Conservation (phyloP, 129 eudicot species). For the Flaveria linearis region DNA sequence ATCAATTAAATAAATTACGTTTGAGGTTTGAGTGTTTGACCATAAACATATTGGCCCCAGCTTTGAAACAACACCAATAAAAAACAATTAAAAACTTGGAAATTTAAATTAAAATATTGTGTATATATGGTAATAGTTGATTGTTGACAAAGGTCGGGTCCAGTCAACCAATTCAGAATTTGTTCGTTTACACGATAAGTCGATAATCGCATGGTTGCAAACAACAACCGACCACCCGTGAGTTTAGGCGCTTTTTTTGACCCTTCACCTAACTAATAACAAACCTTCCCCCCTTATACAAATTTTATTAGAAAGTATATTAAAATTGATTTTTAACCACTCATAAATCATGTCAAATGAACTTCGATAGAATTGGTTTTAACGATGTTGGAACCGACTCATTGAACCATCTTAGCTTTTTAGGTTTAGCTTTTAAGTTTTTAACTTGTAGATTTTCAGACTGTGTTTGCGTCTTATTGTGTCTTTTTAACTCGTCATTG, state of each 20-base stretch:
- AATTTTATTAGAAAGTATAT: too few relatives aligned
- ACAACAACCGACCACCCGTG: conserved; percentile 31
- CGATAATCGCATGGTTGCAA: conserved; percentile 28
- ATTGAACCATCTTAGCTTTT: too few relatives aligned
- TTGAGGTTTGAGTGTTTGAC: neutral
- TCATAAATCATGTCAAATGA: too few relatives aligned
- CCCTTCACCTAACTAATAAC: conserved; percentile 14
- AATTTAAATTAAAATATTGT: neutral
- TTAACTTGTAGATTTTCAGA: too few relatives aligned
- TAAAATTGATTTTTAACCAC: too few relatives aligned
- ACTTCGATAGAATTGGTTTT: too few relatives aligned
- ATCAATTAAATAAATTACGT: too few relatives aligned
- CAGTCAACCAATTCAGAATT: conserved; percentile 12
- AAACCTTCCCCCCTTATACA: neutral
- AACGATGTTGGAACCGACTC: too few relatives aligned
- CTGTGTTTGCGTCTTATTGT: too few relatives aligned
- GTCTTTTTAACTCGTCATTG: too few relatives aligned
- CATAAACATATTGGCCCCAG: neutral
- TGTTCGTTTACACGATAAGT: conserved; percentile 28
- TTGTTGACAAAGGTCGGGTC: conserved; percentile 24
- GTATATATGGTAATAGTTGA: neutral
- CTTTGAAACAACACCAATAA: neutral
- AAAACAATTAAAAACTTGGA: neutral
- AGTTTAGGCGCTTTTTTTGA: conserved; percentile 30
- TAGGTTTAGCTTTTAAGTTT: too few relatives aligned